Conservation (phyloP, 2,329 filamentous ascomycete genomes). For the Penicillium vulpinum region DNA sequence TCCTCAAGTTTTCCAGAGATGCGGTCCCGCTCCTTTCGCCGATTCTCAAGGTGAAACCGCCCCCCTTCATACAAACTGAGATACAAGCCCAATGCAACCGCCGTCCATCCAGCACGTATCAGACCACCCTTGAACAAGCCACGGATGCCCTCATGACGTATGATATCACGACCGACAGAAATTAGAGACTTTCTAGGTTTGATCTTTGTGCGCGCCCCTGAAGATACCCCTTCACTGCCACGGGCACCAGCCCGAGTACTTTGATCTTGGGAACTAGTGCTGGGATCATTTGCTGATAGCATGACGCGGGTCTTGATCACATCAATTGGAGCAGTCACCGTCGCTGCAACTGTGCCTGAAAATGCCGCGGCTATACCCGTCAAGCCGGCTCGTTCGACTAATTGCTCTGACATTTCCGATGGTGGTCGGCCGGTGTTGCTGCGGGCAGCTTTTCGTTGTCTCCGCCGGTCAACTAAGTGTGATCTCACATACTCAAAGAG, state of each 20-base stretch:
- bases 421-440: not conserved
- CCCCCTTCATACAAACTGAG: constrained; percentile 82
- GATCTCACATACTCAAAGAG: constrained; percentile 73
- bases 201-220: not conserved
- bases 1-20: not conserved
- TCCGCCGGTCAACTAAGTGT: constrained; percentile 50
- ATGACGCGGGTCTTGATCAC: constrained; percentile 90
- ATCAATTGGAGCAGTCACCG: constrained; percentile 84
- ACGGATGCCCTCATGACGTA: constrained; percentile 64
- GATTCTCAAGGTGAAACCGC: constrained; percentile 58
- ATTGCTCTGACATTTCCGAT: constrained; percentile 24
- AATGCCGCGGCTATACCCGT: constrained; percentile 72
- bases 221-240: not conserved
- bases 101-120: constrained; percentile 76
- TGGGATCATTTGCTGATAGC: constrained; percentile 58
- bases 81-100: constrained; percentile 79
- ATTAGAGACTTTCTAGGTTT: constrained; percentile 49
- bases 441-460: constrained; percentile 28
- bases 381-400: constrained; percentile 68
- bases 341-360: constrained; percentile 72
- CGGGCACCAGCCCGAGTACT: not conserved
- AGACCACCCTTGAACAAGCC: constrained; percentile 74
- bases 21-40: constrained; percentile 24
- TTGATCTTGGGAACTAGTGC: not conserved
- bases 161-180: constrained; percentile 65